Conservation (phyloP, 768 basidiomycete species). For the Rhodotorula taiwanensis region DNA sequence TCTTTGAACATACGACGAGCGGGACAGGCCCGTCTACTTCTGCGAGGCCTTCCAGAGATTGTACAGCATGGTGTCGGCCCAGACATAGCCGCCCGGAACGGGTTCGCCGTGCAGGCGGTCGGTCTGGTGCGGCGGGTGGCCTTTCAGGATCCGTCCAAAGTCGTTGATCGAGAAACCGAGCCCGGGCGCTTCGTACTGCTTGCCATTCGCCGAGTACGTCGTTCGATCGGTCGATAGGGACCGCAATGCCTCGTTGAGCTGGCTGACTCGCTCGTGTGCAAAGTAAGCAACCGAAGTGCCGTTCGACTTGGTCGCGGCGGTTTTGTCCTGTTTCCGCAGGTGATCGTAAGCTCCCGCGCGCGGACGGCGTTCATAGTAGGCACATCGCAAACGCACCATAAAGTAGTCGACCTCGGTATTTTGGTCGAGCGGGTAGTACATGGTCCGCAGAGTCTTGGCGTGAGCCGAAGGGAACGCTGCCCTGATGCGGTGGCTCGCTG, state of each 20-base stretch:
- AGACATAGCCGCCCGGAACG: slow-evolving; percentile 27
- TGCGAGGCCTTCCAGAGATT: slow-evolving; percentile 14
- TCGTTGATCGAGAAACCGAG: slow-evolving; percentile 33
- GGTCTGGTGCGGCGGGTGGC: slow-evolving; percentile 36
- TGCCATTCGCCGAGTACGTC: neutral
- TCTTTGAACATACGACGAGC: too few relatives aligned
- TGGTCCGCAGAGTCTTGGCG: slow-evolving; percentile 31
- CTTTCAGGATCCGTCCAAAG: slow-evolving; percentile 36
- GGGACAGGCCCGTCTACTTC: too few relatives aligned
- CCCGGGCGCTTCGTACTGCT: neutral
- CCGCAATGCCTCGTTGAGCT: slow-evolving; percentile 36
- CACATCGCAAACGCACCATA: slow-evolving; percentile 27
- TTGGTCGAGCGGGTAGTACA: slow-evolving; percentile 36
- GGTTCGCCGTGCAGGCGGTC: slow-evolving; percentile 40
- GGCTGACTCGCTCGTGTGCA: slow-evolving; percentile 34
- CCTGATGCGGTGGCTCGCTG: slow-evolving; percentile 30
- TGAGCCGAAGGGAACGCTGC: slow-evolving; percentile 35
- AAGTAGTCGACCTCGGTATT: slow-evolving; percentile 40
- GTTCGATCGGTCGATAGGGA: slow-evolving; percentile 13
- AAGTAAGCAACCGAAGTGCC: slow-evolving; percentile 25
- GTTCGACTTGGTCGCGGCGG: slow-evolving; percentile 13
- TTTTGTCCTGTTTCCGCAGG: slow-evolving; percentile 38
- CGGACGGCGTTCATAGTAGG: too few relatives aligned
- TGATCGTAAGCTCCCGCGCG: too few relatives aligned
- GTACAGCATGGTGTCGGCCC: slow-evolving; percentile 38